Percentiles rank a stretch among this genome's conserved stretches.
phyloP scores from a whole-genome alignment of 1,284 basidiomycete genomes.

The Sporisorium graminicola region DNA sequence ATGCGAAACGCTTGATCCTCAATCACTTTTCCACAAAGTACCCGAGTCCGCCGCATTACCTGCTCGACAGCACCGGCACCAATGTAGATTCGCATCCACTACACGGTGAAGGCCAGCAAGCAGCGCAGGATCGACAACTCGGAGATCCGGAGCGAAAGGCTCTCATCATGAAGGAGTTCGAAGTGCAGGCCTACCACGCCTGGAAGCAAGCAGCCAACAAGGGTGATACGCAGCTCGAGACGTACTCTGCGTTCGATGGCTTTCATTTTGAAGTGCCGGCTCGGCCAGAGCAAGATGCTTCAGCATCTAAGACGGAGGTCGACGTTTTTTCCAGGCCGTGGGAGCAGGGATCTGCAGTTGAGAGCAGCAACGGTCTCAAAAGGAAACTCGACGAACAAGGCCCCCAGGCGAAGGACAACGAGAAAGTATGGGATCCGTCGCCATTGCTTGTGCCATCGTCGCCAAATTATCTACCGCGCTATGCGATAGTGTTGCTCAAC shows the following conservation, averaged over 20 bases:
- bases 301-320: neutral
- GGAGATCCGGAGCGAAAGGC: constrained; percentile 47
- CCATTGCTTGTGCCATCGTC: constrained; percentile 20
- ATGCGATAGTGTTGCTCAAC: constrained; percentile 61
- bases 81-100: constrained; percentile 2
- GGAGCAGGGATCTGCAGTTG: constrained; percentile 5
- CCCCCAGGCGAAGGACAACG: neutral
- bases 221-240: constrained; percentile 15
- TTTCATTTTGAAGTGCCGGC: constrained; percentile 42
- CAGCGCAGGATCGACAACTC: constrained; percentile 15
- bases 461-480: constrained; percentile 6
- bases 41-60: constrained; percentile 47
- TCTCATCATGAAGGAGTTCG: constrained; percentile 56
- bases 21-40: constrained; percentile 67
- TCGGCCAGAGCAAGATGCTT: constrained; percentile 6
- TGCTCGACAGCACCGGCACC: constrained; percentile 33
- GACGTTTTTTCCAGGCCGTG: constrained; percentile 27
- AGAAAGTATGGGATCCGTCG: constrained; percentile 22
- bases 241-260: constrained; percentile 43
- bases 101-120: constrained; percentile 2
- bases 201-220: constrained; percentile 33
- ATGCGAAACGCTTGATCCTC: constrained; percentile 55
- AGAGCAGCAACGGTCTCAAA: constrained; percentile 26
- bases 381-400: constrained; percentile 22
- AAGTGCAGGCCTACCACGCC: constrained; percentile 54